Base-by-base conservation (phyloP, 768 basidiomycete genomes). In the Amanita muscaria region DNA sequence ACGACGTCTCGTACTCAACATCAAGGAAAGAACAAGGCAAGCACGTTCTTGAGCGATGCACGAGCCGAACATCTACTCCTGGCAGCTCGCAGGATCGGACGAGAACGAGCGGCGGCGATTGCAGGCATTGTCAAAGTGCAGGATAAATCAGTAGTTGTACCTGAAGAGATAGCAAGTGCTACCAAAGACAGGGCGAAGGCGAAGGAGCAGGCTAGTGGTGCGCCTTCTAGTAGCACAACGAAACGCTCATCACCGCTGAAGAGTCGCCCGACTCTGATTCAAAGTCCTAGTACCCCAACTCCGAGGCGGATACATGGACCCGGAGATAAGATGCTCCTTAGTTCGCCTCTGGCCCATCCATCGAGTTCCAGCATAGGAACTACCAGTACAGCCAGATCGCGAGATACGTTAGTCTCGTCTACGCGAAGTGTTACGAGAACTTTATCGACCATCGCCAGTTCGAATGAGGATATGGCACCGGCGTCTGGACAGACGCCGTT, bases 51-150 rank as follows among this genome's bases (percentile, higher is more conserved):
- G 49, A 64, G 80, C 2, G 86, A 88, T 49, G 86, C 85, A 3
- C 73, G 80, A 36, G 68, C 72, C 0, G 85, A 88, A 52, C 83
- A 83, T 52, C 62, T 87, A 9, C 66, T 88, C 1, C 64, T 83
- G 10, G 85, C 85, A 3, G 79, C 83, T 7, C 74, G 82, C n/a
- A 78, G 66, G 42, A 68, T 86, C 3, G 84, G 84, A 3, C 72
- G 76, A 24, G 69, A 77, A 43, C 74, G 83, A 6, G 73, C 77
- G 1, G 70, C 69, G 3, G 56, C 75, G n/a, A 56, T 79, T 16
- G 70, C 76, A 0, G 80, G 80, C 5, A 57, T 77, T 44, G 53
- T 70, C 53, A 41, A 42, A 30, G 38, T 52, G 7, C 58, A 61
- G 46, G 58, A 59, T 24, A 49, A 55, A 29, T 45, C 55, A 3